phyloP scores from a whole-genome alignment of 108 stramenopile genomes.

The Skeletonema grethae region DNA sequence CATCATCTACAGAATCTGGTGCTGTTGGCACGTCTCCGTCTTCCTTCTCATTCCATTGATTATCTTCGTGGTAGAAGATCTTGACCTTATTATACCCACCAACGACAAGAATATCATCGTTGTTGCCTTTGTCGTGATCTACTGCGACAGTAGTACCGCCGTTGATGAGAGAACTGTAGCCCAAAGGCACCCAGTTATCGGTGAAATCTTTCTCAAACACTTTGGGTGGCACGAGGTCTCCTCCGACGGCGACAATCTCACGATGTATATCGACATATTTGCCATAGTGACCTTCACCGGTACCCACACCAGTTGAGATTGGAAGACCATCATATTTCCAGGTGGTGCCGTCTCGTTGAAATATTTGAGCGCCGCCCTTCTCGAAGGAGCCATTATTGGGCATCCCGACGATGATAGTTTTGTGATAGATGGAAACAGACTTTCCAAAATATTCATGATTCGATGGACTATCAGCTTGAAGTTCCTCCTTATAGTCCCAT shows the following conservation, averaged over 20 bases:
- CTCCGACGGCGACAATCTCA: not conserved
- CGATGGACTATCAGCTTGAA: not conserved
- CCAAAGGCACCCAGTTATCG: not conserved
- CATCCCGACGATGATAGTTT: not conserved
- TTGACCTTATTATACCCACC: not conserved
- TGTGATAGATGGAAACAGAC: not conserved
- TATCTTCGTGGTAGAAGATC: slow-evolving; percentile 1
- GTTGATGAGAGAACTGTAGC: not conserved
- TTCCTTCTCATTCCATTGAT: not conserved
- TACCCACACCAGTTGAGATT: not conserved
- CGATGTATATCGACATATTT: not conserved
- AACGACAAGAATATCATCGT: not conserved
- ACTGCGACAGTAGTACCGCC: not conserved
- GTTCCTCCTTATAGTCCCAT: not conserved
- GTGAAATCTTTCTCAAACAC: not conserved
- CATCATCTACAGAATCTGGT: not conserved
- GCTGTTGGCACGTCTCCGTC: not conserved
- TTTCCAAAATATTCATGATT: not conserved
- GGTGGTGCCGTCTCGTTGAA: not conserved
- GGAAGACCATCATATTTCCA: not conserved
- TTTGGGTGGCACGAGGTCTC: not conserved
- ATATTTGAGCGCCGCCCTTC: not conserved
- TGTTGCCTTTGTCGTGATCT: not conserved
- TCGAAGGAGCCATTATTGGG: not conserved
- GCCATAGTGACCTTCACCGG: not conserved